A percentile compares a stretch with the other conserved stretches of the same genome.
These are phyloP conservation scores for Cocos nucifera DNA, from an alignment of 176 grass and related monocot species.

Conservation along the genomic window DNA sequence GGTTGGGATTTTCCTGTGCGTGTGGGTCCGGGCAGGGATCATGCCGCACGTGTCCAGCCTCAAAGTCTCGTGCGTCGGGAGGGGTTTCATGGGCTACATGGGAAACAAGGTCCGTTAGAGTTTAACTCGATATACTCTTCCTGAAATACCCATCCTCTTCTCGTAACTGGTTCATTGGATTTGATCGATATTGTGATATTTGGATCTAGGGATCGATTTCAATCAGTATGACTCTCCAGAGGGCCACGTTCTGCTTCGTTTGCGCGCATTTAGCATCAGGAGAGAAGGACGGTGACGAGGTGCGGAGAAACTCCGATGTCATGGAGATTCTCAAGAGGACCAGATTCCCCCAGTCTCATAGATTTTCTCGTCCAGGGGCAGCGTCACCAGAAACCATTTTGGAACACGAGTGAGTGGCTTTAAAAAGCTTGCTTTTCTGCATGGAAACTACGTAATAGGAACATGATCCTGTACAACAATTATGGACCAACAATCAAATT, in stretches of 20 bases:
- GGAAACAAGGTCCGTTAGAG: conserved; percentile 60
- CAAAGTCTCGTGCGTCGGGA: conserved; percentile 51
- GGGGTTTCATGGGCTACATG: conserved; percentile 95
- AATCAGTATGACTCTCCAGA: conserved; percentile 60
- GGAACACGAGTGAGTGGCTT: conserved; percentile 63
- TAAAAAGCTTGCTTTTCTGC: not conserved
- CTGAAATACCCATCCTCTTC: no score
- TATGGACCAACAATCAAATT: no score
- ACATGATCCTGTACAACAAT: no score
- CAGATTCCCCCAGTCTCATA: conserved; percentile 26
- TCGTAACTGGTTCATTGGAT: no score
- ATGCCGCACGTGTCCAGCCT: conserved; percentile 31
- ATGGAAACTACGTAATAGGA: no score
- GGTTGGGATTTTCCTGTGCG: conserved; percentile 87
- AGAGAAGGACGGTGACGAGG: conserved; percentile 83
- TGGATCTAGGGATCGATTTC: conserved; percentile 58
- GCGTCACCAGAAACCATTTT: conserved; percentile 58
- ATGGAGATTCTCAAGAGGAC: conserved; percentile 70
- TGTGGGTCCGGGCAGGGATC: conserved; percentile 56
- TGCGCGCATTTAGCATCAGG: conserved; percentile 89
- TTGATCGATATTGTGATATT: no score
- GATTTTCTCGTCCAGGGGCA: not conserved
- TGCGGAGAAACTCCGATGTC: conserved; percentile 64
- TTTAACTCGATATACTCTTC: no score
- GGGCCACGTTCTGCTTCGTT: conserved; percentile 68